Evolutionary conservation across 768 basidiomycete species (phyloP).

Genomic region (Phylloporus sp.): DNA sequence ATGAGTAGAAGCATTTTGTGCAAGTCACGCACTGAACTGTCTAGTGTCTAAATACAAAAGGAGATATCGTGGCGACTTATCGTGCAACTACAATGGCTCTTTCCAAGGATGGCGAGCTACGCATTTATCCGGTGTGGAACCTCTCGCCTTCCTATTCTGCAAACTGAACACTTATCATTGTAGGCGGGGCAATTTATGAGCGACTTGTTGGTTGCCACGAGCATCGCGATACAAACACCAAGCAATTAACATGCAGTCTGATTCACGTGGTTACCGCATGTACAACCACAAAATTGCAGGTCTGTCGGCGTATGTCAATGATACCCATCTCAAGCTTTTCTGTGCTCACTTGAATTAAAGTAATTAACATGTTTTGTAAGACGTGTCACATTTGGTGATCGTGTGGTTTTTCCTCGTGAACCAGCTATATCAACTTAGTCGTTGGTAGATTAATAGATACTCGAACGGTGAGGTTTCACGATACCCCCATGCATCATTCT

Average conservation of each 20-base stretch:
- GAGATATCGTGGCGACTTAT: slow-evolving; percentile 26
- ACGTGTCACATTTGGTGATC: too few relatives aligned
- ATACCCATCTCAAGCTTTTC: not conserved
- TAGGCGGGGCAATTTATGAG: slow-evolving; percentile 23
- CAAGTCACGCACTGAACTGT: not conserved
- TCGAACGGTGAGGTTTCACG: not conserved
- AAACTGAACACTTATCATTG: not conserved
- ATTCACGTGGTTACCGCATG: not conserved
- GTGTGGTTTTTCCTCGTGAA: not conserved
- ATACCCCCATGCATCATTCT: not conserved
- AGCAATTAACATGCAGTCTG: slow-evolving; percentile 7
- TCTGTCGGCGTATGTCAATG: not conserved
- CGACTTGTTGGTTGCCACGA: slow-evolving; percentile 28
- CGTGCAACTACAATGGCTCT: slow-evolving; percentile 21
- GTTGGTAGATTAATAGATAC: not conserved
- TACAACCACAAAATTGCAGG: not conserved
- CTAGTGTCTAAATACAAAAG: slow-evolving; percentile 18
- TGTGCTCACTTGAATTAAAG: not conserved
- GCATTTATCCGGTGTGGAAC: slow-evolving; percentile 25
- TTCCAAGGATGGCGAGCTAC: slow-evolving; percentile 27
- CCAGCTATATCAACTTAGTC: not conserved
- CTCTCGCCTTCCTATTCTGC: not conserved
- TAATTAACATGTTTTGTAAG: not conserved
- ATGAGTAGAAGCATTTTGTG: not conserved
- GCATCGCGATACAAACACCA: slow-evolving; percentile 22